These are phyloP conservation scores for Oryza punctata DNA, from an alignment of 176 grass and related monocot species.

Conservation along the genomic window DNA sequence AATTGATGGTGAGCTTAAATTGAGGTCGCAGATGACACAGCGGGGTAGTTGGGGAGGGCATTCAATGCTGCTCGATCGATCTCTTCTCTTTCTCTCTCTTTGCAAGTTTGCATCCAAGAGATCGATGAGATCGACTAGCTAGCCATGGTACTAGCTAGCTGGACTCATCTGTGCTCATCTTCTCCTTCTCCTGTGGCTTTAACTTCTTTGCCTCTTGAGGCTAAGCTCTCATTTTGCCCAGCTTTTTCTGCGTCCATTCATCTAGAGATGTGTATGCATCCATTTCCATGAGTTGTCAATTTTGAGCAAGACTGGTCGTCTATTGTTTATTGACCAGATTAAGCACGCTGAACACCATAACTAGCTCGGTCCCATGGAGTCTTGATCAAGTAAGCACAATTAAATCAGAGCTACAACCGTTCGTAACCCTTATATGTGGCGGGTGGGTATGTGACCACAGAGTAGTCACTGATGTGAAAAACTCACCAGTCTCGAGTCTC, in stretches of 20 bases:
- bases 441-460: too few species aligned
- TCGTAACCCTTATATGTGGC: too few species aligned
- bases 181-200: background rate
- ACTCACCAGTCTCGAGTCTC: too few species aligned
- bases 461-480: too few species aligned
- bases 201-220: background rate
- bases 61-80: conserved; percentile 50
- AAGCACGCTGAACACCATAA: background rate
- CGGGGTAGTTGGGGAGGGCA: conserved; percentile 41
- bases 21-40: conserved; percentile 42
- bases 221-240: background rate
- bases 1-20: conserved; percentile 49
- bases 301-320: background rate
- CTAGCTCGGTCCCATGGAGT: too few species aligned
- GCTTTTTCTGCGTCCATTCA: background rate
- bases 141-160: background rate
- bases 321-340: background rate
- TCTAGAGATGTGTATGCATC: background rate
- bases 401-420: background rate
- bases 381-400: too few species aligned
- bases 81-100: too few species aligned
- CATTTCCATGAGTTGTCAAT: background rate
- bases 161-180: background rate
- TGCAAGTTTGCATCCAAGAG: background rate
- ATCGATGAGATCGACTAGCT: background rate